Conservation (phyloP, 345 rosid species). For the Geranium rotundifolium region DNA sequence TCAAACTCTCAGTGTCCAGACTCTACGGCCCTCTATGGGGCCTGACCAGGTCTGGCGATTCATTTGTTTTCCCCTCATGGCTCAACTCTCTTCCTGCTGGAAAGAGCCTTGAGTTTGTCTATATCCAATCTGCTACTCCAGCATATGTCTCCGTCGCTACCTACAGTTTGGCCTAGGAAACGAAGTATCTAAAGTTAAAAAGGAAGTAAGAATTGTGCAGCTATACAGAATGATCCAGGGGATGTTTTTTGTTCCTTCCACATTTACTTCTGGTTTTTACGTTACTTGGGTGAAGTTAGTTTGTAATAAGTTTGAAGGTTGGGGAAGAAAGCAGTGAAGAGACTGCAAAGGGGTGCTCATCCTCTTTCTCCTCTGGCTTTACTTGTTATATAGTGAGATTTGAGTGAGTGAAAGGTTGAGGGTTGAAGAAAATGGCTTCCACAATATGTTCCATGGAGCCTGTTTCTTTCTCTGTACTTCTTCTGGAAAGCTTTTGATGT, state of each 20-base stretch:
- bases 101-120: conserved; percentile 74
- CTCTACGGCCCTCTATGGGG: conserved; percentile 98
- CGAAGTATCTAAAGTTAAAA: conserved; percentile 24
- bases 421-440: conserved; percentile 18
- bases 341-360: conserved; percentile 75
- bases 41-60: conserved; percentile 38
- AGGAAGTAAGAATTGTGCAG: conserved; percentile 30
- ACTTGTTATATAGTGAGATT: conserved; percentile 20
- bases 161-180: conserved; percentile 54
- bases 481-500: background rate
- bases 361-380: conserved; percentile 68
- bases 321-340: conserved; percentile 72
- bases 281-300: conserved; percentile 26
- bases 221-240: conserved; percentile 24
- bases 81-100: conserved; percentile 52
- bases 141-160: conserved; percentile 61
- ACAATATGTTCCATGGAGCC: conserved; percentile 20
- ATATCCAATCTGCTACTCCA: conserved; percentile 65
- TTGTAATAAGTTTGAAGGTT: conserved; percentile 8
- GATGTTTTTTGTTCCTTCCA: conserved; percentile 21
- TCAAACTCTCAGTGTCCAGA: conserved; percentile 59
- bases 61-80: conserved; percentile 72
- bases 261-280: conserved; percentile 15
- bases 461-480: conserved; percentile 23
- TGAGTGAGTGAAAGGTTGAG: conserved; percentile 20